phyloP scores from a whole-genome alignment of 2,329 filamentous ascomycete species.

The Mollisia scopiformis region DNA sequence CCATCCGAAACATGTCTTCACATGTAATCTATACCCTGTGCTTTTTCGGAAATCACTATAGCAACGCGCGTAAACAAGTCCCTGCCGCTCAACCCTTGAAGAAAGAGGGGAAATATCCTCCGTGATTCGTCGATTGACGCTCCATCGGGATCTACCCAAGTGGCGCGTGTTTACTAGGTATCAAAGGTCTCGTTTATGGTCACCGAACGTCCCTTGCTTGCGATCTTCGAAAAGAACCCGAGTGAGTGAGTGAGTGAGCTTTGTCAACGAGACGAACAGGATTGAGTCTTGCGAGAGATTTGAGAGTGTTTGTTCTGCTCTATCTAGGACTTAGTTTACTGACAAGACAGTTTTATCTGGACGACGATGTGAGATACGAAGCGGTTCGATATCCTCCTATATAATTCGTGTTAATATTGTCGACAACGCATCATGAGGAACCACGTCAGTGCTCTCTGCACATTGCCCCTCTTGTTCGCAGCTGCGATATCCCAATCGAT shows the following conservation, averaged over 20 bases:
- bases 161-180: slow-evolving; percentile 20
- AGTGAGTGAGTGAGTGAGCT: no score
- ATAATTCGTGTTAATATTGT: slow-evolving; percentile 16
- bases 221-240: no score
- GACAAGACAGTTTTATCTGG: background rate
- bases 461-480: slow-evolving; percentile 15
- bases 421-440: slow-evolving; percentile 30
- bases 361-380: slow-evolving; percentile 19
- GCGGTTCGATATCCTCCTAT: slow-evolving; percentile 14
- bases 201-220: background rate
- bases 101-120: background rate
- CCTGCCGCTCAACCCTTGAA: slow-evolving; percentile 3
- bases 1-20: background rate
- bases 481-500: slow-evolving; percentile 47
- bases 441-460: slow-evolving; percentile 25
- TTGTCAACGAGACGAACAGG: background rate
- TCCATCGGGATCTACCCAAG: background rate
- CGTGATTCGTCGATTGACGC: slow-evolving; percentile 14
- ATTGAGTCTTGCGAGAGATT: background rate
- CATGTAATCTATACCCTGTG: background rate
- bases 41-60: background rate
- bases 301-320: background rate
- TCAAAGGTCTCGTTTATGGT: slow-evolving; percentile 21
- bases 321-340: background rate
- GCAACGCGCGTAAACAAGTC: slow-evolving; percentile 8